These are phyloP conservation scores for Triticum timopheevii DNA, from an alignment of 176 grass and related monocot species.

Conservation along the genomic window DNA sequence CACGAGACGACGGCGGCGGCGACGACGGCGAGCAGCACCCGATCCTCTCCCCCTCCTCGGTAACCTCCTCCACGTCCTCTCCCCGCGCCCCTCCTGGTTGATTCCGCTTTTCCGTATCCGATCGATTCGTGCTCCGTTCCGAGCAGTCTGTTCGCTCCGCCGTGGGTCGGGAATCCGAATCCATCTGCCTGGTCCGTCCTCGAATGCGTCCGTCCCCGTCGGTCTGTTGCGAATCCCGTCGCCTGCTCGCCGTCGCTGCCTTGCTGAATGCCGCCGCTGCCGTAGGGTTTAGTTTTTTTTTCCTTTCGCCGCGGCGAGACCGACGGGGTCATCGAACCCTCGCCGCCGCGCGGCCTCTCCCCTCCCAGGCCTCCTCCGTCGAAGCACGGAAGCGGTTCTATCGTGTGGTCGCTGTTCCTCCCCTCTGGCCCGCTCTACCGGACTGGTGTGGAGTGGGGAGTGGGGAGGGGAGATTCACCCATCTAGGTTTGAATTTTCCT, in stretches of 20 bases:
- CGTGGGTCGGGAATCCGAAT: not conserved
- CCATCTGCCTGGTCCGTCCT: not conserved
- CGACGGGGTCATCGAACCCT: not conserved
- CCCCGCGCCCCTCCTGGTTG: not conserved
- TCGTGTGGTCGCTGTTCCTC: not conserved
- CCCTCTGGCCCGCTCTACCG: not conserved
- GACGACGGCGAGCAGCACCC: not conserved
- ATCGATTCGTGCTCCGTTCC: not conserved
- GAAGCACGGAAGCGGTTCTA: not conserved
- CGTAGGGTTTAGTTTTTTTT: not conserved
- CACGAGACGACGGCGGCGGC: not conserved
- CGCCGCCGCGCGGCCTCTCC: not conserved
- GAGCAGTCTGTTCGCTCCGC: not conserved
- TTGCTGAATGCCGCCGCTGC: not conserved
- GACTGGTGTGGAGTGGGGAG: not conserved
- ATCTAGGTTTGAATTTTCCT: not conserved
- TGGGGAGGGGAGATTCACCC: not conserved
- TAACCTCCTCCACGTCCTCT: not conserved
- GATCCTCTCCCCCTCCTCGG: constrained; percentile 7
- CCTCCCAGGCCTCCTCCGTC: not conserved
- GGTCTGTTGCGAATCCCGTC: not conserved
- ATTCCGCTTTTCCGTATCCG: constrained; percentile 1
- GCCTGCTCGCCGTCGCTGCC: not conserved
- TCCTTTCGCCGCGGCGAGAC: not conserved
- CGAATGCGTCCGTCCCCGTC: not conserved